Evolutionary conservation across 2,329 filamentous ascomycete species (phyloP).

Genomic region (Lachnellula subtilissima): DNA sequence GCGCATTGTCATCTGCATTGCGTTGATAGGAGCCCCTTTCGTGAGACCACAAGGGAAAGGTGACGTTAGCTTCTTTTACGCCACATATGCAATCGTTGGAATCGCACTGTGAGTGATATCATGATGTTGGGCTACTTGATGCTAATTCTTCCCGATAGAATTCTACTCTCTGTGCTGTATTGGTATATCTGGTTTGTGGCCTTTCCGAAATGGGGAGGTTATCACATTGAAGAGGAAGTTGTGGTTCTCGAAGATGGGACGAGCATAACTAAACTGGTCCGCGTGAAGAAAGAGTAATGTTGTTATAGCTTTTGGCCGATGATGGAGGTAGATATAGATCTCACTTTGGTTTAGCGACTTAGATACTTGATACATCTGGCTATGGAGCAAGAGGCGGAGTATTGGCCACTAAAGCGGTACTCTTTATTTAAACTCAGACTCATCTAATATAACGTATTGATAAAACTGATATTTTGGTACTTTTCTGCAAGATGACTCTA

Average conservation of each 20-base stretch:
- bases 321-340: background rate
- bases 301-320: background rate
- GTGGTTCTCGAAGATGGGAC: conserved; percentile 62
- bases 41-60: conserved; percentile 38
- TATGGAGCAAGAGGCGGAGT: no score
- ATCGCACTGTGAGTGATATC: conserved; percentile 44
- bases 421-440: no score
- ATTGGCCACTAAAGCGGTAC: no score
- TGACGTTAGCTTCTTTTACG: conserved; percentile 45
- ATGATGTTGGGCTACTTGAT: background rate
- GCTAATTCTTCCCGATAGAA: conserved; percentile 35
- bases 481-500: no score
- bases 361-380: no score
- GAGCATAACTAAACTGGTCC: conserved; percentile 53
- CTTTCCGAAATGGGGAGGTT: conserved; percentile 54
- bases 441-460: no score
- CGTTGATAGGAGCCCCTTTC: conserved; percentile 34
- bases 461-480: no score
- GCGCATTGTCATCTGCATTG: conserved; percentile 25
- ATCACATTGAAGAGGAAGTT: conserved; percentile 57
- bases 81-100: conserved; percentile 50
- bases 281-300: conserved; percentile 11
- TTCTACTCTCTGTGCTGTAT: conserved; percentile 56
- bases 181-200: conserved; percentile 64
- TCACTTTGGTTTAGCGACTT: background rate